Evolutionary conservation across 768 basidiomycete species (phyloP).

Genomic region (Collybia mongolica): DNA sequence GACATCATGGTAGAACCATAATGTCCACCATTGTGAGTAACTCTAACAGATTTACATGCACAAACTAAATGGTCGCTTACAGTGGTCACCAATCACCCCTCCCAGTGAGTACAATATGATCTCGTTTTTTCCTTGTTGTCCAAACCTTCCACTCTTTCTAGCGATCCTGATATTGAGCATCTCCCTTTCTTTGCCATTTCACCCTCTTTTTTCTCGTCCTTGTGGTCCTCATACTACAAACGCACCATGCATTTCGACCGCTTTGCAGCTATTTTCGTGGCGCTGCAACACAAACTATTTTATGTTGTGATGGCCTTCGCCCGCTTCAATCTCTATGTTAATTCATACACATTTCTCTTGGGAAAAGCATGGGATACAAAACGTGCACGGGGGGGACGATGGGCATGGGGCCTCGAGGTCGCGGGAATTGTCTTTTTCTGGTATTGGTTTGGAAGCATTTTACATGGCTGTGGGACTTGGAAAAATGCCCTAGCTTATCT

Average conservation of each 20-base stretch:
- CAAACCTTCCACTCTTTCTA: conserved; percentile 23
- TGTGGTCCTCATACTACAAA: conserved; percentile 96
- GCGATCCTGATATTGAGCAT: conserved; percentile 84
- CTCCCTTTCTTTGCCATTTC: conserved; percentile 96
- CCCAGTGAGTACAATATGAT: conserved; percentile 61
- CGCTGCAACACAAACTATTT: conserved; percentile 89
- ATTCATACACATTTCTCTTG: conserved; percentile 77
- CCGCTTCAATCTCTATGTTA: conserved; percentile 92
- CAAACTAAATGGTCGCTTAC: conserved; percentile 4
- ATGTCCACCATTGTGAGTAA: conserved; percentile 89
- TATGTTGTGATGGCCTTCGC: conserved; percentile 89
- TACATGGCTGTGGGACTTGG: conserved; percentile 74
- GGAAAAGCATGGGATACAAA: conserved; percentile 63
- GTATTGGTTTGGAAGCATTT: conserved; percentile 77
- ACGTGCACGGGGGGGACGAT: conserved; percentile 66
- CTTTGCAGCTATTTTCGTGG: conserved; percentile 61
- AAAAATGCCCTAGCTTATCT: conserved; percentile 69
- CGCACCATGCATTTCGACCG: conserved; percentile 79
- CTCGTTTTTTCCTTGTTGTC: neutral
- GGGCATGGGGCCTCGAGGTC: conserved; percentile 81
- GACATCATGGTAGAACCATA: conserved; percentile 68
- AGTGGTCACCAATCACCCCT: conserved; percentile 98
- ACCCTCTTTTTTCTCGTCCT: conserved; percentile 76
- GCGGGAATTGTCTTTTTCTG: conserved; percentile 80
- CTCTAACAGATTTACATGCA: neutral